phyloP scores from a whole-genome alignment of 169 alveolate species.

The Plasmodium berghei region DNA sequence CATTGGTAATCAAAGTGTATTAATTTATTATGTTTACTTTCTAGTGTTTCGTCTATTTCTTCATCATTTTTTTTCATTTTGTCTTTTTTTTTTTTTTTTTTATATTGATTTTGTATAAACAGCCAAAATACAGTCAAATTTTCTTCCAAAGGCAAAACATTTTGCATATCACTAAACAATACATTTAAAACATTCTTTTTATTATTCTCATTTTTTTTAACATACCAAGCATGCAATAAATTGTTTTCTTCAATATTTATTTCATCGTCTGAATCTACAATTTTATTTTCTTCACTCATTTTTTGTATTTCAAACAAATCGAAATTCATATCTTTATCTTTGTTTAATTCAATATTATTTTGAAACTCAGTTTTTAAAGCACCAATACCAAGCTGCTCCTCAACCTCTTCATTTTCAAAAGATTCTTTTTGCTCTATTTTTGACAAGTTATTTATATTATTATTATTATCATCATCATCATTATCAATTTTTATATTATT shows the following conservation, averaged over 20 bases:
- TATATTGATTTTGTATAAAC: slow-evolving; percentile 62
- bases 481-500: neutral
- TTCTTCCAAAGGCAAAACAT: slow-evolving; percentile 43
- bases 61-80: slow-evolving; percentile 1
- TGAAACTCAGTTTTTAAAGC: neutral
- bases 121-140: slow-evolving; percentile 71
- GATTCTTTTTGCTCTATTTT: neutral
- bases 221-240: slow-evolving; percentile 23
- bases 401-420: neutral
- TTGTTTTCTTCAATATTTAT: slow-evolving; percentile 23
- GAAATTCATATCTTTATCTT: neutral
- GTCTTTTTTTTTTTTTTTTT: slow-evolving; percentile 22
- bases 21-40: neutral
- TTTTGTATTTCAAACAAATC: neutral
- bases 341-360: neutral
- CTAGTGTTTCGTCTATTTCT: neutral
- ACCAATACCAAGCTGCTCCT: neutral
- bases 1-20: slow-evolving; percentile 59
- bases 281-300: neutral
- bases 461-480: neutral
- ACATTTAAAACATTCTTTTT: slow-evolving; percentile 25
- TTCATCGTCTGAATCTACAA: neutral
- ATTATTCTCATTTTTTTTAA: slow-evolving; percentile 26
- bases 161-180: slow-evolving; percentile 61
- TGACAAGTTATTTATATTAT: neutral